phyloP scores from a whole-genome alignment of 1,139 yeast genomes.

The Suhomyces maxii region DNA sequence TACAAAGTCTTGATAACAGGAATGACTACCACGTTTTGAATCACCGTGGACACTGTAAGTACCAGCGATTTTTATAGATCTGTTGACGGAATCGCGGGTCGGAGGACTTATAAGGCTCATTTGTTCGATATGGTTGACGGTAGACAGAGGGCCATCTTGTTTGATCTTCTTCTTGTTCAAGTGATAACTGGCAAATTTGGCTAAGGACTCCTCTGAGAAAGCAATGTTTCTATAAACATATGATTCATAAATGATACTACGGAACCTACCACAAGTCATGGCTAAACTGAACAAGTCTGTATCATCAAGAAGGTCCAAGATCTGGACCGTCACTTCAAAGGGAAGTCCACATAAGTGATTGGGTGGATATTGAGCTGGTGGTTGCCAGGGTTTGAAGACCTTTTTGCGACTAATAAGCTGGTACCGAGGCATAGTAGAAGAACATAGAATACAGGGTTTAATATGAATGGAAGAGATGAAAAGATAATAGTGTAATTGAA shows the following conservation, averaged over 20 bases:
- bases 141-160: slow-evolving; percentile 28
- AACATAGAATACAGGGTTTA: too few species aligned
- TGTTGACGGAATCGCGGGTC: slow-evolving; percentile 21
- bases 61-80: slow-evolving; percentile 40
- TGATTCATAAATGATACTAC: slow-evolving; percentile 34
- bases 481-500: too few species aligned
- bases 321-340: slow-evolving; percentile 37
- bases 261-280: slow-evolving; percentile 37
- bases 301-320: slow-evolving; percentile 27
- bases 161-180: slow-evolving; percentile 12
- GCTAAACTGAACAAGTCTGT: slow-evolving; percentile 31
- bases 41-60: slow-evolving; percentile 34
- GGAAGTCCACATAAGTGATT: slow-evolving; percentile 43
- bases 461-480: too few species aligned
- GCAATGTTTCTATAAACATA: slow-evolving; percentile 35
- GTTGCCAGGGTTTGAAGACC: slow-evolving; percentile 13
- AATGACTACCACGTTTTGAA: slow-evolving; percentile 16
- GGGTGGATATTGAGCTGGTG: slow-evolving; percentile 21
- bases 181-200: slow-evolving; percentile 33
- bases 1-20: slow-evolving; percentile 30
- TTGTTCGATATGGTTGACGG: slow-evolving; percentile 30
- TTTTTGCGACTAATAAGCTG: slow-evolving; percentile 43
- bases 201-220: slow-evolving; percentile 29
- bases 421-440: slow-evolving; percentile 24
- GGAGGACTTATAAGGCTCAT: slow-evolving; percentile 40